Percentiles rank a stretch among this genome's conserved stretches.
Conservation (phyloP, 2,329 filamentous ascomycete genomes). For the Metarhizium album region DNA sequence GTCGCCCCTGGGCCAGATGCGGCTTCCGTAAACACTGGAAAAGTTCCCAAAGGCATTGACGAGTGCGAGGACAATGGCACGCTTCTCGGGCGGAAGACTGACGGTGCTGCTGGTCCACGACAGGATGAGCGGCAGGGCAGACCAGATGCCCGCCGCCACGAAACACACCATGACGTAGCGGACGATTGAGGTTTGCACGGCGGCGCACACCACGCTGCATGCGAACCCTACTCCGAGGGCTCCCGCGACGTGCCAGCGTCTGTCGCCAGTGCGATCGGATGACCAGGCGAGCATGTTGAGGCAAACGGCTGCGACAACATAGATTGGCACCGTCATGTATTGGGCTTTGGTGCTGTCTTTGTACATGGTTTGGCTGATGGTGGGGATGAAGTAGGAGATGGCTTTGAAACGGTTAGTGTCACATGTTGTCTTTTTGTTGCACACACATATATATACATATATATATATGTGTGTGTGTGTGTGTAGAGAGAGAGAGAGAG, state of each 20-base stretch:
- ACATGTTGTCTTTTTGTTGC: not conserved
- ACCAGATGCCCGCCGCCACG: constrained; percentile 5
- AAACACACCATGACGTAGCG: constrained; percentile 17
- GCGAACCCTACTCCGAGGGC: constrained; percentile 12
- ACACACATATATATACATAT: too few species aligned
- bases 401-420: constrained; percentile 10
- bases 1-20: constrained; percentile 18
- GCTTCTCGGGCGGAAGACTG: constrained; percentile 18
- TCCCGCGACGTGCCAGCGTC: constrained; percentile 13
- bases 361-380: constrained; percentile 36
- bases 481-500: not conserved
- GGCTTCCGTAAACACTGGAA: constrained; percentile 20
- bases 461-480: not conserved
- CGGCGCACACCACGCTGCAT: constrained; percentile 12
- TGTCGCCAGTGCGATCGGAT: constrained; percentile 12
- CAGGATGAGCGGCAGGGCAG: constrained; percentile 9
- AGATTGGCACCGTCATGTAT: constrained; percentile 31
- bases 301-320: constrained; percentile 4
- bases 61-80: constrained; percentile 21
- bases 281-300: constrained; percentile 15
- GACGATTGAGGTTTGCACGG: constrained; percentile 12
- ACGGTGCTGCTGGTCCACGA: constrained; percentile 19
- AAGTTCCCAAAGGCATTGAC: constrained; percentile 22
- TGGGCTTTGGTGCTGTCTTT: constrained; percentile 32
- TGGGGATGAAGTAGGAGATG: constrained; percentile 43